These are phyloP conservation scores for Aspergillus biplanus DNA, from an alignment of 495 filamentous ascomycete genomes.

Conservation along the genomic window DNA sequence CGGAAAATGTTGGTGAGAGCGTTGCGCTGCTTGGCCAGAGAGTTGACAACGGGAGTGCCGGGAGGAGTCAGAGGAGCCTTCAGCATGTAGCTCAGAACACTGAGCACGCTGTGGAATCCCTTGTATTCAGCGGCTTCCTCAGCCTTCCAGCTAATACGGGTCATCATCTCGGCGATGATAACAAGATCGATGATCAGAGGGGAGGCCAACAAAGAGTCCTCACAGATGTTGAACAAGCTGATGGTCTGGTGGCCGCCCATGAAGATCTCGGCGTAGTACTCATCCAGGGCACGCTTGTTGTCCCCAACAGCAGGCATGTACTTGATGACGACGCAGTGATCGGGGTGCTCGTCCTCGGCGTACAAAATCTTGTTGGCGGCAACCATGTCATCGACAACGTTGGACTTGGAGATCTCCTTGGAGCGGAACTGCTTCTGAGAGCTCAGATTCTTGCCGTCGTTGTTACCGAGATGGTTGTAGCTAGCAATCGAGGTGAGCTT, in stretches of 20 bases:
- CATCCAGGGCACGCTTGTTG: constrained; percentile 97
- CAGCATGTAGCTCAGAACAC: constrained; percentile 98
- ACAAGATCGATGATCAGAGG: constrained; percentile 97
- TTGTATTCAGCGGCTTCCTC: constrained; percentile 72
- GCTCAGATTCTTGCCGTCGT: constrained; percentile 97
- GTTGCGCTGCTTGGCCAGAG: constrained; percentile 92
- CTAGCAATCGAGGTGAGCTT: constrained; percentile 98
- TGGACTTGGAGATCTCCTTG: constrained; percentile 99
- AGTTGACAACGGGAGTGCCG: constrained; percentile 94
- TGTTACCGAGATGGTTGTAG: constrained; percentile 99
- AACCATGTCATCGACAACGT: constrained; percentile 99
- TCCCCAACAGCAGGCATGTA: constrained; percentile 99
- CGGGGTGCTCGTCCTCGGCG: constrained; percentile 81
- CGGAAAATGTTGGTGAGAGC: constrained; percentile 99
- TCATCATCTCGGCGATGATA: constrained; percentile 94
- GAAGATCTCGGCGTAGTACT: constrained; percentile 99
- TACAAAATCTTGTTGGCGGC: constrained; percentile 92
- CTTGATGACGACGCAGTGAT: constrained; percentile 93
- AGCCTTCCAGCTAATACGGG: constrained; percentile 89
- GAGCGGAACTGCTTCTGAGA: constrained; percentile 98
- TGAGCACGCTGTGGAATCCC: constrained; percentile 96
- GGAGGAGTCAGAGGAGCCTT: constrained; percentile 97
- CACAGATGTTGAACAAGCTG: constrained; percentile 97
- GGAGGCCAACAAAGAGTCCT: constrained; percentile 96
- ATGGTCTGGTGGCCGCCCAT: constrained; percentile 98